Evolutionary conservation across 2,329 filamentous ascomycete genomes (phyloP), one percentile per base, ranked within the genome.

Genomic region (Penicillium verrucosum): DNA sequence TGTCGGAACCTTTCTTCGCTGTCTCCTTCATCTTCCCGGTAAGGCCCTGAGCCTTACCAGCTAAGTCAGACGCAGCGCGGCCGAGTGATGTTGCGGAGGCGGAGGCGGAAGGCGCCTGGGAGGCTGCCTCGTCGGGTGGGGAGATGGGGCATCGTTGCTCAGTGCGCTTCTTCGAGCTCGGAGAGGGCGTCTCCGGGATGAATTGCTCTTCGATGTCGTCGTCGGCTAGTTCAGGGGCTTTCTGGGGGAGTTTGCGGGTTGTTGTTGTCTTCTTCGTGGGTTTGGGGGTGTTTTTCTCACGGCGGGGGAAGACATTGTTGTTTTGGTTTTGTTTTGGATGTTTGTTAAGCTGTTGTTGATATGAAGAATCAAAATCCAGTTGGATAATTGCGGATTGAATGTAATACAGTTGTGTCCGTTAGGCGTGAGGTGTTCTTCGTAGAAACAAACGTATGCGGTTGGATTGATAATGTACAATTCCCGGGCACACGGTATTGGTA

Each of bases 61-160:
- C 34, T 10, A 62, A 25, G 2, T 60, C 61, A 9, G 65, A 65
- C 2, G 60, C 41, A 7, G 21, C 54, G 21, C 47, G 49, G 18
- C 59, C 53, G 23, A 65, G 58, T 8, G 60, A 57, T 14, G 64
- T 60, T 8, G 63, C 61, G 3, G 70, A 71, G 34, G 68, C 68
- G 2, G 70, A 71, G 8, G 29, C 45, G 5, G 52, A 54, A 14
- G 52, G 52, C 1, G 65, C 69, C 36, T 68, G 64, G 0, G 69
- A 70, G 18, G 41, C 60, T 16, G 47, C 51, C 21, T 69, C 68
- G 14, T 68, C 67, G 1, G 60, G 60, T 2, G 57, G 66, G 11
- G 63, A 65, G 30, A 25, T 25, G 9, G 64, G 59, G 32, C 63
- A 65, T 29, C 68, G 66, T 42, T 70, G 68, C 45, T 70, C 68